These are phyloP conservation scores for Alternaria arbusti DNA, from an alignment of 2,329 filamentous ascomycete species.

Conservation along the genomic window DNA sequence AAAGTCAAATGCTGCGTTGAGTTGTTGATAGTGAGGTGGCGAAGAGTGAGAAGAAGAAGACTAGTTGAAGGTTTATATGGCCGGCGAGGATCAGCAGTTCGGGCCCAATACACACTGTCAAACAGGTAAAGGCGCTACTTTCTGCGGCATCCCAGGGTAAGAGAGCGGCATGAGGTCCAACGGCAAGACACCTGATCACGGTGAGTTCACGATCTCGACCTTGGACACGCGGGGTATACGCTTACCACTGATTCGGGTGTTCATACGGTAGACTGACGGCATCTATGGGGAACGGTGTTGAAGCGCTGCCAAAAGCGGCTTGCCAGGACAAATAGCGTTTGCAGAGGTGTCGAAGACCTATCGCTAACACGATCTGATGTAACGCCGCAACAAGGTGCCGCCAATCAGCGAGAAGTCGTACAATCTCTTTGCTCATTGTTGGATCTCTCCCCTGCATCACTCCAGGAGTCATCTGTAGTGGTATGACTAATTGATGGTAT, in stretches of 20 bases:
- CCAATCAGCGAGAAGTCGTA: background rate
- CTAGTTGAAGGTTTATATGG: background rate
- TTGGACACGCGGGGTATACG: background rate
- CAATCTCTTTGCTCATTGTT: background rate
- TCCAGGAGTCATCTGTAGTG: background rate
- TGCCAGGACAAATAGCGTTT: background rate
- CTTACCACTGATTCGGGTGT: background rate
- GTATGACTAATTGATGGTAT: background rate
- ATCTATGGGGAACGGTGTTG: background rate
- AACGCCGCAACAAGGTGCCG: no score
- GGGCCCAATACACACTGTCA: background rate
- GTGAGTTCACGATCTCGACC: background rate
- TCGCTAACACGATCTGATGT: background rate
- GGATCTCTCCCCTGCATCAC: background rate
- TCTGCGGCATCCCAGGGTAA: background rate
- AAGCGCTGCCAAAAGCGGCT: background rate
- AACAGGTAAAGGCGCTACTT: background rate
- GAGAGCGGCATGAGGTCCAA: background rate
- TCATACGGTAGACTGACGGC: background rate
- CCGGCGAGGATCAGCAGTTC: background rate
- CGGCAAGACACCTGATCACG: background rate
- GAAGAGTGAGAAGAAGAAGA: background rate
- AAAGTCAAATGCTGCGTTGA: background rate
- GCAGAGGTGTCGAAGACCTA: background rate
- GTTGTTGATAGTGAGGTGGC: background rate